Conservation (phyloP, 768 basidiomycete genomes). For the Leccinum imitatum region DNA sequence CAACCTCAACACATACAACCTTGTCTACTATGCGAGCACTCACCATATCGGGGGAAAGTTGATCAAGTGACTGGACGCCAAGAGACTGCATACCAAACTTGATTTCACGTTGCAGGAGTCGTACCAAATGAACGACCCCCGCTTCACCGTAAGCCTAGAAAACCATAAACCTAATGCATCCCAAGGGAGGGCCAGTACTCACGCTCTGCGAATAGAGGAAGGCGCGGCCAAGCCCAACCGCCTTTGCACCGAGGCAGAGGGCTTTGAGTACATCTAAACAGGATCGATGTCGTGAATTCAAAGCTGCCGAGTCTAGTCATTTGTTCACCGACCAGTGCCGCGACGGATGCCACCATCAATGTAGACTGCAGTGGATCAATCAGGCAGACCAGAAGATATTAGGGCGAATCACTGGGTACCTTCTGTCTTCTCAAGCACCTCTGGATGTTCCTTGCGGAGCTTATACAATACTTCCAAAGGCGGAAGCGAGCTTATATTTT, state of each 20-base stretch:
- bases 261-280: slow-evolving; percentile 80
- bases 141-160: slow-evolving; percentile 70
- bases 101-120: slow-evolving; percentile 77
- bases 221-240: slow-evolving; percentile 82
- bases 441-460: slow-evolving; percentile 69
- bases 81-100: slow-evolving; percentile 70
- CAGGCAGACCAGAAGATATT: background rate
- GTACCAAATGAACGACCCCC: slow-evolving; percentile 66
- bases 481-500: slow-evolving; percentile 59
- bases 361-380: slow-evolving; percentile 52
- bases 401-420: slow-evolving; percentile 35
- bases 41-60: slow-evolving; percentile 77
- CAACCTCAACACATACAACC: slow-evolving; percentile 1
- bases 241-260: slow-evolving; percentile 82
- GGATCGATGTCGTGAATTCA: background rate
- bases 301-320: background rate
- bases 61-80: slow-evolving; percentile 62
- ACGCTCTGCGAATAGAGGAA: slow-evolving; percentile 88
- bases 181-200: slow-evolving; percentile 21
- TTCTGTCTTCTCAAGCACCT: slow-evolving; percentile 71
- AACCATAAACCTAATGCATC: slow-evolving; percentile 5
- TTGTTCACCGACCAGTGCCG: slow-evolving; percentile 60
- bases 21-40: slow-evolving; percentile 15
- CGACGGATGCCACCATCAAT: slow-evolving; percentile 77
- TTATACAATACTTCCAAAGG: slow-evolving; percentile 77